phyloP scores from a whole-genome alignment of 768 basidiomycete genomes.

The Symmetrospora coprosmae region DNA sequence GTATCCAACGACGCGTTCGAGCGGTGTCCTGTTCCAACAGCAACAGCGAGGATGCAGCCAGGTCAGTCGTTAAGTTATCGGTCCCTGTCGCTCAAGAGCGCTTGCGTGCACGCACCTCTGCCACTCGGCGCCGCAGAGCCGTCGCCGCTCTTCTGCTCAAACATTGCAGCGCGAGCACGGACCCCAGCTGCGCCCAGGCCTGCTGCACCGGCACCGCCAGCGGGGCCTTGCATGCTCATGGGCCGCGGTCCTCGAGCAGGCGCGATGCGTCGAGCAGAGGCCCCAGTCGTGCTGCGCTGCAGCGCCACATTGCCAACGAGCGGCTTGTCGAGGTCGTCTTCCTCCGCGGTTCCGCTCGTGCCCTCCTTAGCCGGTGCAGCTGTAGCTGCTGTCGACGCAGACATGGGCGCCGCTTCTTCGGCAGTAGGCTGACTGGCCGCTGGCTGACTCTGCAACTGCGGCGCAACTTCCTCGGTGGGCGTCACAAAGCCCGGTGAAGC shows the following conservation, averaged over 20 bases:
- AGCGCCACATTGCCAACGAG: neutral
- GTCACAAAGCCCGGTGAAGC: constrained; percentile 5
- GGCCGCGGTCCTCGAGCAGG: constrained; percentile 3
- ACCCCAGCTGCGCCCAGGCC: neutral
- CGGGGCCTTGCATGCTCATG: neutral
- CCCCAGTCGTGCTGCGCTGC: neutral
- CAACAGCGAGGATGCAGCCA: too few species aligned
- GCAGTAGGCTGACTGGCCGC: too few species aligned
- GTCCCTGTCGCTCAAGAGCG: too few species aligned
- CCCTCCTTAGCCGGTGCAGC: too few species aligned
- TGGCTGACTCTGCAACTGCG: too few species aligned
- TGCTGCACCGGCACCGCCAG: neutral
- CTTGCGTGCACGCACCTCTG: too few species aligned
- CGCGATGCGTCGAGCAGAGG: neutral
- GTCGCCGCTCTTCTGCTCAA: neutral
- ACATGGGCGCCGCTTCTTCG: too few species aligned
- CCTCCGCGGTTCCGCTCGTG: neutral
- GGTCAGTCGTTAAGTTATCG: too few species aligned
- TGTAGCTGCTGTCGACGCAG: too few species aligned
- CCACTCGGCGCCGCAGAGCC: too few species aligned
- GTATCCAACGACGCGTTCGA: too few species aligned
- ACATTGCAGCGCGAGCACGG: constrained; percentile 5
- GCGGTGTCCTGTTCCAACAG: too few species aligned
- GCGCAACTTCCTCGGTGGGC: neutral
- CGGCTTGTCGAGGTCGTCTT: neutral